phyloP scores from a whole-genome alignment of 345 rosid genomes.

The Odontarrhena argentea region DNA sequence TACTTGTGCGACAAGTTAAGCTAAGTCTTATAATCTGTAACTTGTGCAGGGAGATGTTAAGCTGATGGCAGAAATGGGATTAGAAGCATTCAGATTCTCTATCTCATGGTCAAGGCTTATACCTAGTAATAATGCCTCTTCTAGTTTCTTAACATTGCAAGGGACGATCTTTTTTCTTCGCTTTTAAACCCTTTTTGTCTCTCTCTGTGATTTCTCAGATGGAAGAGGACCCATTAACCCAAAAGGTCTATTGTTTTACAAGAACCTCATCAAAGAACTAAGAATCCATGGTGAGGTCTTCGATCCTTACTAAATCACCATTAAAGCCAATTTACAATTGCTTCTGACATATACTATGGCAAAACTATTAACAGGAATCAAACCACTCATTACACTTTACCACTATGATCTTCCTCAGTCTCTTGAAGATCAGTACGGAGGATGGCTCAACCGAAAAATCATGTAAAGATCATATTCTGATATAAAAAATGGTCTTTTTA shows the following conservation, averaged over 20 bases:
- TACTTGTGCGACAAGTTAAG: neutral
- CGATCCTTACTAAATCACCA: neutral
- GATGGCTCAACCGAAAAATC: constrained; percentile 55
- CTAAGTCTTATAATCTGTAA: neutral
- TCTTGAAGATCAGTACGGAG: constrained; percentile 69
- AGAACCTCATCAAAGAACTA: constrained; percentile 51
- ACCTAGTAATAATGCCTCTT: constrained; percentile 47
- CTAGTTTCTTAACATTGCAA: neutral
- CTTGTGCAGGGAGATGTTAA: constrained; percentile 56
- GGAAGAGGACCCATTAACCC: constrained; percentile 61
- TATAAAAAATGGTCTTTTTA: no score
- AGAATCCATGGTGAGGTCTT: constrained; percentile 42
- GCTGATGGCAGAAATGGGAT: constrained; percentile 26
- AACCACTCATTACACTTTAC: constrained; percentile 51
- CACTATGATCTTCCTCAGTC: constrained; percentile 58
- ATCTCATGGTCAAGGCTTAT: constrained; percentile 77
- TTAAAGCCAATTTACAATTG: neutral
- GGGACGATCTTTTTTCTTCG: neutral
- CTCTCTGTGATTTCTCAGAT: constrained; percentile 31
- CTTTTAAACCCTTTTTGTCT: no score
- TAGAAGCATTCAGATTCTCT: constrained; percentile 66
- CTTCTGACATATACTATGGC: neutral
- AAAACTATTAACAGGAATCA: constrained; percentile 45
- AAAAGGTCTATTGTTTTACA: constrained; percentile 53
- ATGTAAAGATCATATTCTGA: constrained; percentile 40